Base-by-base conservation (phyloP, 768 basidiomycete species). In the Hydnomerulius pinastri region DNA sequence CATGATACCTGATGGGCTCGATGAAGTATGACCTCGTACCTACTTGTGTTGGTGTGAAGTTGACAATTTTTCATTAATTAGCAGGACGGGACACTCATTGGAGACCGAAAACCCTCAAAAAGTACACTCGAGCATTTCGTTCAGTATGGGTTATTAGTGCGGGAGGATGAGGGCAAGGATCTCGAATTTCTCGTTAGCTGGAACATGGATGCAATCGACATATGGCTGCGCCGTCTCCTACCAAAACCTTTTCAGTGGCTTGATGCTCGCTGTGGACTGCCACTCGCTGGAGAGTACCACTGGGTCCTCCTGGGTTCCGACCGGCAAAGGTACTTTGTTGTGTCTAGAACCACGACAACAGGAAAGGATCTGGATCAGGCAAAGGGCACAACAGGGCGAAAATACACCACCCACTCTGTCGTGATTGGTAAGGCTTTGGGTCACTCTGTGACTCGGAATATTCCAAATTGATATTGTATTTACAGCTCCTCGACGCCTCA, bases 221-320 rank as follows among this genome's bases (percentile, higher is more conserved):
- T 7, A 24, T 53, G 47, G 52, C 17, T 53, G 4, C 18, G 20
- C 1, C 30, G 23, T 12, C 24, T 53, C 2, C 36, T 53, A 5
- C 42, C 37, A 23, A 53, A 48, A 30, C 38, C 43, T 12, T 53
- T 53, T 18, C 18, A 45, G n/a, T 53, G 52, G 52, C 47, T 53
- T 18, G 52, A 49, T 9, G 32, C 47, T 27, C 10, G 18, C 23
- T 11, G 12, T 36, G 43, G 52, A 1, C n/a, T n/a, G n/a, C n/a
- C n/a, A n/a, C n/a, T n/a, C n/a, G n/a, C n/a, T n/a, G n/a, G n/a
- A n/a, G n/a, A n/a, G n/a, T n/a, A n/a, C n/a, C n/a, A n/a, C n/a
- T 46, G 35, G 45, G 45, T 46, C n/a, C 25, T 43, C 9, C 25
- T 50, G 18, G 37, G 21, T n/a, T 37, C 33, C 2, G 30, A 43